phyloP scores from a whole-genome alignment of 2,329 filamentous ascomycete genomes.

The Stagonosporopsis vannaccii region DNA sequence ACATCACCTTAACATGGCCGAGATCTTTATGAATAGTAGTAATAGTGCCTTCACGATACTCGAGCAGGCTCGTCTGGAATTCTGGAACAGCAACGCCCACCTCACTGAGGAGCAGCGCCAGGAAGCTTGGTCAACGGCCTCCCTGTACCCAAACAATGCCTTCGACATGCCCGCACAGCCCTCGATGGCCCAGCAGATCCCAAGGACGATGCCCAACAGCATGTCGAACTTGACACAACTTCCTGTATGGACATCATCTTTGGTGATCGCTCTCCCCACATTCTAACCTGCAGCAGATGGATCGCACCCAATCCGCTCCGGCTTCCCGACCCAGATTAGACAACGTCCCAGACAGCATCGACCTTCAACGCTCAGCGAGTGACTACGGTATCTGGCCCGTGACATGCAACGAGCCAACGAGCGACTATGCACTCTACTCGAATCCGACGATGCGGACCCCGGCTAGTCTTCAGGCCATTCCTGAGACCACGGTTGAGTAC shows the following conservation, averaged over 20 bases:
- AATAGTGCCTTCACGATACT: constrained; percentile 38
- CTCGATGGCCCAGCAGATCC: constrained; percentile 39
- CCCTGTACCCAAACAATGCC: constrained; percentile 26
- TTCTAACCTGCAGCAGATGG: constrained; percentile 47
- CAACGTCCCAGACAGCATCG: constrained; percentile 21
- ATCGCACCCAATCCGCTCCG: constrained; percentile 46
- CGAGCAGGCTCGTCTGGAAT: constrained; percentile 46
- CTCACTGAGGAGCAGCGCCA: constrained; percentile 47
- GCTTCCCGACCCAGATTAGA: constrained; percentile 37
- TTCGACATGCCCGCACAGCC: constrained; percentile 26
- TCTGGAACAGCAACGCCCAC: constrained; percentile 44
- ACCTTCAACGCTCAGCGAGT: constrained; percentile 34
- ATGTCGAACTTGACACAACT: constrained; percentile 32
- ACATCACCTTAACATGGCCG: constrained; percentile 31
- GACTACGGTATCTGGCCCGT: constrained; percentile 34
- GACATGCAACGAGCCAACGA: constrained; percentile 29
- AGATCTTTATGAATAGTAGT: constrained; percentile 33
- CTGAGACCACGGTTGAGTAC: constrained; percentile 46
- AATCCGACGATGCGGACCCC: constrained; percentile 30
- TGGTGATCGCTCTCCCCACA: constrained; percentile 30
- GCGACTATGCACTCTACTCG: constrained; percentile 45
- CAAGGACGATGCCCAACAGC: constrained; percentile 44
- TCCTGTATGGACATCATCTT: constrained; percentile 44
- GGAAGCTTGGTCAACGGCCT: constrained; percentile 39
- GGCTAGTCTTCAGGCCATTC: constrained; percentile 35